Base-by-base conservation (phyloP, 345 rosid species). In the Eucalyptus sp. region DNA sequence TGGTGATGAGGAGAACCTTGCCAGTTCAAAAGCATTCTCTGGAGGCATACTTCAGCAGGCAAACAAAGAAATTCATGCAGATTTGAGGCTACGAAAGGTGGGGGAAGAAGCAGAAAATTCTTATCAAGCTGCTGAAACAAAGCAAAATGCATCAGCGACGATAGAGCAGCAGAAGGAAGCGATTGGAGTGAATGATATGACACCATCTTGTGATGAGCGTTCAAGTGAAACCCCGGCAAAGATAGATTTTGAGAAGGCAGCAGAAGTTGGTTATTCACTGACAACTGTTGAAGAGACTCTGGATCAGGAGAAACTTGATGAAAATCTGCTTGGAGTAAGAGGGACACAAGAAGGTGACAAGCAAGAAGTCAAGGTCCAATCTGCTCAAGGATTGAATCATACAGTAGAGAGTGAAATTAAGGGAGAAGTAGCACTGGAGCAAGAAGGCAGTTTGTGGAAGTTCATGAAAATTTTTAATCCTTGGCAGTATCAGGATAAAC, bases 371-470 rank as follows among this genome's bases (percentile, higher is more conserved):
- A 80, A 60, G 60, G 84, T 86, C 88, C 88, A 86, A 87, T 90
- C 92, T 58, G 79, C 90, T 86, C 88, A 88, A 86, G 91, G 89
- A 90, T 86, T 89, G 86, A 87, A 86, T 64, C 89, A 86, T 88
- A 90, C n/a, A 87, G 93, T 91, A 92, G 93, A 90, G 88, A 91
- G 89, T 86, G 90, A 91, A 87, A 86, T 87, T 29, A 92, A 91
- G 50, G 83, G 49, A 64, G 64, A 64, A 84, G 92, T 87, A 91
- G 66, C 87, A 87, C 25, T 51, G 88, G 90, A 90, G 56, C 86
- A 86, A 68, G 50, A 29, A 76, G 48, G 84, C 48, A 76, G 43
- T 76, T 48, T 76, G 48, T 76, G 84, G 84, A 76, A 76, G 84
- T 50, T 86, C 87, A 86, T 86, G 62, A 51, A 86, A 51, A 20